Conservation (phyloP, 73 alveolate genomes). For the Stentor roeselii region DNA sequence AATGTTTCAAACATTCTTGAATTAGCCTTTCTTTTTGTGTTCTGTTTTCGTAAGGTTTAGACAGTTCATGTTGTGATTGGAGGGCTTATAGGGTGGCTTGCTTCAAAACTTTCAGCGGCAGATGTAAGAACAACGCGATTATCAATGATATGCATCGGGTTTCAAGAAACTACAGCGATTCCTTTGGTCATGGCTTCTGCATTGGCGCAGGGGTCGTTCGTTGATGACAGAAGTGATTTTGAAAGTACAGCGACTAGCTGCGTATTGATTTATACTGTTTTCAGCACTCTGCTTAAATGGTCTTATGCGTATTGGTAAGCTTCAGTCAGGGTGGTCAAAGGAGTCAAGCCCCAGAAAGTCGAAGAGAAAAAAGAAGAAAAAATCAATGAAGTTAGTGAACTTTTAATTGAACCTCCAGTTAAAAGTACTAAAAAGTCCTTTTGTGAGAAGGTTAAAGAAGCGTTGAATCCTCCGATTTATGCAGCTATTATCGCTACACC, state of each 20-base stretch:
- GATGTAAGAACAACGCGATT: not conserved
- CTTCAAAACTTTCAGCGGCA: not conserved
- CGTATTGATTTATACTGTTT: conserved; percentile 6
- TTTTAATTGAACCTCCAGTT: not conserved
- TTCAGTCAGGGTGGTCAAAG: not conserved
- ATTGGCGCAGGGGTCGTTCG: not conserved
- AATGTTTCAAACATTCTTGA: not conserved
- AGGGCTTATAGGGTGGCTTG: not conserved
- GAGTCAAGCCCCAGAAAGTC: too few relatives aligned
- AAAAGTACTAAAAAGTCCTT: not conserved
- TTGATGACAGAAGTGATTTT: not conserved
- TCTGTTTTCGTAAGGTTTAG: not conserved
- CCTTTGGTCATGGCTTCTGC: not conserved
- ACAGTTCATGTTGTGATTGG: not conserved
- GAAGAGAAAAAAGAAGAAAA: too few relatives aligned
- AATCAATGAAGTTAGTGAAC: not conserved
- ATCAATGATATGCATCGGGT: not conserved
- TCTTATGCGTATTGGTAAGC: conserved; percentile 14
- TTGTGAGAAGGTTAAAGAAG: not conserved
- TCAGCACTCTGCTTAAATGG: conserved; percentile 5
- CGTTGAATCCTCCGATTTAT: conserved; percentile 11
- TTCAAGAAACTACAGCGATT: conserved; percentile 19
- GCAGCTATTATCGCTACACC: conserved; percentile 10
- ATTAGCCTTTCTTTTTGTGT: conserved; percentile 1
- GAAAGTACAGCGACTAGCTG: not conserved